Percentiles rank a stretch among this genome's conserved stretches.
phyloP scores from a whole-genome alignment of 495 filamentous ascomycete species.

The Diplogelasinospora grovesii region DNA sequence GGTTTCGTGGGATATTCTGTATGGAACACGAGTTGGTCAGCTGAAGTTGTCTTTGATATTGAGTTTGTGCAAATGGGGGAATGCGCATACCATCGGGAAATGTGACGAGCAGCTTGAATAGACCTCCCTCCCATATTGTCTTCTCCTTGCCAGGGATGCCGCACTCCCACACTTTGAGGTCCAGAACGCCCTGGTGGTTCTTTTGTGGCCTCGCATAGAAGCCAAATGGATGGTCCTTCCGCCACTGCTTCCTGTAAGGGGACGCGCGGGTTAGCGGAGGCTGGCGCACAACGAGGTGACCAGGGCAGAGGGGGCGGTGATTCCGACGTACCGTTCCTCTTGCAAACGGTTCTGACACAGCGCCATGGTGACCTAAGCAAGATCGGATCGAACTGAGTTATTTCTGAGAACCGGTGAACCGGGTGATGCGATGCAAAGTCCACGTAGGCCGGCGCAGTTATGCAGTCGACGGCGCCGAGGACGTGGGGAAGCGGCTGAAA shows the following conservation, averaged over 20 bases:
- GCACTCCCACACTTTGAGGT: constrained; percentile 94
- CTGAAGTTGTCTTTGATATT: no score
- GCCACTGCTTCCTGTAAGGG: constrained; percentile 79
- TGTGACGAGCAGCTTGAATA: constrained; percentile 86
- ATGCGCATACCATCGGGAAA: constrained; percentile 84
- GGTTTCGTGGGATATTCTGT: constrained; percentile 98
- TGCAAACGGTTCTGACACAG: constrained; percentile 82
- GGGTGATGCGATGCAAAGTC: not conserved
- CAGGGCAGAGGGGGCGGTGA: not conserved
- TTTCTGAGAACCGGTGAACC: no score
- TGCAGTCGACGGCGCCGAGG: constrained; percentile 9
- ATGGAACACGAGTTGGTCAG: constrained; percentile 15
- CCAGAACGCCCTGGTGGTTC: constrained; percentile 70
- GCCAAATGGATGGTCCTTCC: constrained; percentile 92
- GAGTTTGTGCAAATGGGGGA: no score
- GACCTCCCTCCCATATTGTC: constrained; percentile 92
- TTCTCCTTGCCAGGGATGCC: constrained; percentile 92
- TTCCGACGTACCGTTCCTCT: constrained; percentile 69
- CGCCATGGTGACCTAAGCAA: constrained; percentile 57
- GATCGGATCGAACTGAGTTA: constrained; percentile 2
- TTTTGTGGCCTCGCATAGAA: constrained; percentile 89
- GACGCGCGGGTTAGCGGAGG: constrained; percentile 9
- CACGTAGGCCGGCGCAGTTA: not conserved
- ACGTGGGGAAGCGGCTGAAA: constrained; percentile 16
- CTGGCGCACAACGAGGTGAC: constrained; percentile 1